Evolutionary conservation across 108 stramenopile genomes (phyloP).

Genomic region (Skeletonema grethae): DNA sequence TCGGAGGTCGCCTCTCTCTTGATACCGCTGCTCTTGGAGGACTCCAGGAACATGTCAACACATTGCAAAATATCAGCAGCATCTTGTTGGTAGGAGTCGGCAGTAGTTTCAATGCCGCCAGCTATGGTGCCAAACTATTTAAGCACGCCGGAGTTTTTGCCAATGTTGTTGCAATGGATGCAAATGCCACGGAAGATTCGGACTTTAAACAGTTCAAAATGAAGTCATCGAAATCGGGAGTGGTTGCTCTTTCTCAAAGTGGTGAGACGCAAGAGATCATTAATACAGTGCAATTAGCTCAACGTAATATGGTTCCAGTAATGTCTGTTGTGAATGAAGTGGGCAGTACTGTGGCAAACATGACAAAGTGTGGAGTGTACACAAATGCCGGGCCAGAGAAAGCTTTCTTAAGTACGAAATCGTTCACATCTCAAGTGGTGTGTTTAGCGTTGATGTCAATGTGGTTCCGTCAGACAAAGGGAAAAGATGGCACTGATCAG

Average conservation of each 20-base stretch:
- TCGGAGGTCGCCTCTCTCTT: slow-evolving; percentile 62
- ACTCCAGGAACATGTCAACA: slow-evolving; percentile 57
- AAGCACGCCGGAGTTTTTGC: slow-evolving; percentile 67
- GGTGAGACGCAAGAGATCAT: slow-evolving; percentile 88
- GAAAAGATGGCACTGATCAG: slow-evolving; percentile 9
- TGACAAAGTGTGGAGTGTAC: slow-evolving; percentile 84
- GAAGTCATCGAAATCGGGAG: slow-evolving; percentile 37
- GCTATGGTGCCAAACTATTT: slow-evolving; percentile 85
- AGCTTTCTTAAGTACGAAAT: slow-evolving; percentile 89
- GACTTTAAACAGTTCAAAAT: slow-evolving; percentile 52
- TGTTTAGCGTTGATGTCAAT: slow-evolving; percentile 76
- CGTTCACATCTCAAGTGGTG: slow-evolving; percentile 88
- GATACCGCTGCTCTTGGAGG: slow-evolving; percentile 60
- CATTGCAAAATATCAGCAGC: slow-evolving; percentile 49
- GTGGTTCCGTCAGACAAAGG: slow-evolving; percentile 77
- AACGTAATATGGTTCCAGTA: slow-evolving; percentile 48
- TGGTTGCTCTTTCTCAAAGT: slow-evolving; percentile 78
- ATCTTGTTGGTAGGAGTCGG: slow-evolving; percentile 72
- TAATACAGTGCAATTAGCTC: slow-evolving; percentile 58
- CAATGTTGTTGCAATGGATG: slow-evolving; percentile 71
- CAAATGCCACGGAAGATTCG: slow-evolving; percentile 61
- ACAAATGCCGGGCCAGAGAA: slow-evolving; percentile 87
- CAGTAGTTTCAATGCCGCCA: slow-evolving; percentile 75
- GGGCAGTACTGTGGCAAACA: slow-evolving; percentile 78
- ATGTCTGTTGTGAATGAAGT: slow-evolving; percentile 83